Evolutionary conservation across 2,329 filamentous ascomycete species (phyloP), one percentile per base, ranked within the genome.

Genomic region (Davidsoniella eucalypti): DNA sequence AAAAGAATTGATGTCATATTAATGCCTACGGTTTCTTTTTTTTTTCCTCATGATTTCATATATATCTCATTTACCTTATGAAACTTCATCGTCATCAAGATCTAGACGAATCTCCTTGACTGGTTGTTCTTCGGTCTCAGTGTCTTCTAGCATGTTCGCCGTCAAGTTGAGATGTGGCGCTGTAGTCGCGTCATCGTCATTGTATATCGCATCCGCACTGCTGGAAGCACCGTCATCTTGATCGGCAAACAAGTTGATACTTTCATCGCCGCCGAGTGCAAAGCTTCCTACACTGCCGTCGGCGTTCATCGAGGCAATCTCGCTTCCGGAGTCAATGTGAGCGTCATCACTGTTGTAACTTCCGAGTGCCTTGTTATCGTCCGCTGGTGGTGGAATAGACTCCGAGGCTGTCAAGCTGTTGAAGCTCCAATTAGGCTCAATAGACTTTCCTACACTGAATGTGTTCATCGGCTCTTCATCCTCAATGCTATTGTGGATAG

Each of bases 361-460:
- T 36, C 61, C 63, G 45, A 56, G 50, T 21, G 41, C 58, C 58
- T 45, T 58, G 62, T 38, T 61, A 14, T 44, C 44, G 21, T 43
- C 40, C 26, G 23, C 16, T 23, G 17, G 25, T 26, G 4, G 38
- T 61, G 26, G 57, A 60, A n/a, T 60, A 56, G 2, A 58, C 47
- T 7, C 38, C 58, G 8, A 59, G 59, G 43, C 61, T 62, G 44
- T 41, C 48, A 36, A 71, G 57, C 17, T 58, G 60, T 61, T 61
- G 54, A 76, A 76, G 54, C 58, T 70, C 73, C 73, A 77, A 33
- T 58, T 56, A 52, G 67, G 63, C 18, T 59, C 58, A 39, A 65
- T 53, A 14, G 63, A 60, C 38, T 59, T 60, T 33, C 59, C 48
- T n/a, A 53, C 39, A 56, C 57, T 53, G 61, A 55, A 5, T 54